A percentile compares a stretch with the other conserved stretches of the same genome.
These are phyloP conservation scores for Clonostachys rhizophaga DNA, from an alignment of 2,329 filamentous ascomycete genomes.

Conservation along the genomic window DNA sequence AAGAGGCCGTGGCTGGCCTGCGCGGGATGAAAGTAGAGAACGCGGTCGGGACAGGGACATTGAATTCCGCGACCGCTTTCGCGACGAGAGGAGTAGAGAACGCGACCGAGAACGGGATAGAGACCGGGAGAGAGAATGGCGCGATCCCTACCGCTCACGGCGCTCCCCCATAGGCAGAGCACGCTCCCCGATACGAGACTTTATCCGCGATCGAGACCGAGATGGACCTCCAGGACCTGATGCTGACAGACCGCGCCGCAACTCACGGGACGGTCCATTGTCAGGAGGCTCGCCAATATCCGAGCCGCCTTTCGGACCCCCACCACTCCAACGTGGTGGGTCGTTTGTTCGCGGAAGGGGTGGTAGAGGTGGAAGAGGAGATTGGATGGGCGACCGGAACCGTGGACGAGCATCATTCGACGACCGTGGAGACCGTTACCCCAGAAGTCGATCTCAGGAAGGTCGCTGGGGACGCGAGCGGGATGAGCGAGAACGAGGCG, in stretches of 20 bases:
- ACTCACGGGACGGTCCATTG: constrained; percentile 68
- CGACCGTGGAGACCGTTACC: constrained; percentile 57
- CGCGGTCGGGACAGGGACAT: constrained; percentile 54
- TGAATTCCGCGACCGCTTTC: constrained; percentile 55
- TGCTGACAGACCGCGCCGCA: constrained; percentile 60
- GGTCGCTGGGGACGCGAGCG: constrained; percentile 53
- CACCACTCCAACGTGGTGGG: constrained; percentile 48
- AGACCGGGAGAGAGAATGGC: constrained; percentile 36
- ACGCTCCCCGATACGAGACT: constrained; percentile 64
- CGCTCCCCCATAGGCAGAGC: constrained; percentile 55
- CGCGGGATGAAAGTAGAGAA: constrained; percentile 58
- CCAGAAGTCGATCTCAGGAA: constrained; percentile 62
- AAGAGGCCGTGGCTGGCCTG: constrained; percentile 51
- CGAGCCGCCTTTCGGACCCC: constrained; percentile 54
- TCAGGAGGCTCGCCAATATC: constrained; percentile 69
- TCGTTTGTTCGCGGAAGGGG: constrained; percentile 50
- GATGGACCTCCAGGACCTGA: constrained; percentile 61
- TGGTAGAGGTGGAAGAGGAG: constrained; percentile 32
- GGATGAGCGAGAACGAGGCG: constrained; percentile 46
- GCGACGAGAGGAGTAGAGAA: constrained; percentile 57
- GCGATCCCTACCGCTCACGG: constrained; percentile 31
- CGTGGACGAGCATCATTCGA: constrained; percentile 55
- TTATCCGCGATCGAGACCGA: constrained; percentile 49
- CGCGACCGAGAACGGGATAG: constrained; percentile 50
- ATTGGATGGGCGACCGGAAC: constrained; percentile 38